A percentile compares a stretch with the other conserved stretches of the same genome.
Evolutionary conservation across 768 basidiomycete genomes (phyloP).

Genomic region (Termitomyces sp.): DNA sequence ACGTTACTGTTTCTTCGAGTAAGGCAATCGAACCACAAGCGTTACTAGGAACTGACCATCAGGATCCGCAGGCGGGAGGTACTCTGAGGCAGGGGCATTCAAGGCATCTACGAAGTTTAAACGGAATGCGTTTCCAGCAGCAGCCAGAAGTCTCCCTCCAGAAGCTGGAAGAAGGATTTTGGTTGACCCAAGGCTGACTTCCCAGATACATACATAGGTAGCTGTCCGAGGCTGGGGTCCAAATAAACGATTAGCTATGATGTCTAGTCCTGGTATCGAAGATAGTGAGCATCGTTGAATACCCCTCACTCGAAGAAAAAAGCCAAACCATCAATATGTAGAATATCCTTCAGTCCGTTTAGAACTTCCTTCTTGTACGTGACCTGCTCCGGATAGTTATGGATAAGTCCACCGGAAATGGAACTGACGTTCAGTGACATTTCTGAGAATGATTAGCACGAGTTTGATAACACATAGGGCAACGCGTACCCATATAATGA

Average conservation of each 20-base stretch:
- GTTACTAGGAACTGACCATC: constrained; percentile 53
- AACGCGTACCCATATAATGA: constrained; percentile 66
- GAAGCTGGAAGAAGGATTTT: constrained; percentile 50
- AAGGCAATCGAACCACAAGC: neutral
- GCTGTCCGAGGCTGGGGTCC: constrained; percentile 81
- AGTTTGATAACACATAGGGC: neutral
- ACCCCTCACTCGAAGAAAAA: neutral
- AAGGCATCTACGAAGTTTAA: constrained; percentile 68
- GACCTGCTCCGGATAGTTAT: constrained; percentile 39
- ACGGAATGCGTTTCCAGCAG: constrained; percentile 53
- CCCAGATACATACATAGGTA: constrained; percentile 93
- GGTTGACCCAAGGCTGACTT: constrained; percentile 65
- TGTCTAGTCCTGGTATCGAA: constrained; percentile 54
- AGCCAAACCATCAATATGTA: constrained; percentile 44
- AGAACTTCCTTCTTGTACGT: constrained; percentile 18
- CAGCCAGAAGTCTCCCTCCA: constrained; percentile 44
- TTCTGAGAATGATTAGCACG: constrained; percentile 36
- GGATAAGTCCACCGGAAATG: constrained; percentile 44
- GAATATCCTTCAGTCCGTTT: constrained; percentile 24
- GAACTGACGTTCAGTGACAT: constrained; percentile 71
- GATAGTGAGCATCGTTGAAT: neutral
- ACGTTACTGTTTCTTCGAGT: constrained; percentile 56
- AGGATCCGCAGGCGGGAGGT: constrained; percentile 56
- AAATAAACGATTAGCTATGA: constrained; percentile 82
- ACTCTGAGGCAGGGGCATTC: constrained; percentile 77